Percentiles rank a stretch among this genome's conserved stretches.
These are phyloP conservation scores for Acer saccharum DNA, from an alignment of 345 rosid species.

Conservation along the genomic window DNA sequence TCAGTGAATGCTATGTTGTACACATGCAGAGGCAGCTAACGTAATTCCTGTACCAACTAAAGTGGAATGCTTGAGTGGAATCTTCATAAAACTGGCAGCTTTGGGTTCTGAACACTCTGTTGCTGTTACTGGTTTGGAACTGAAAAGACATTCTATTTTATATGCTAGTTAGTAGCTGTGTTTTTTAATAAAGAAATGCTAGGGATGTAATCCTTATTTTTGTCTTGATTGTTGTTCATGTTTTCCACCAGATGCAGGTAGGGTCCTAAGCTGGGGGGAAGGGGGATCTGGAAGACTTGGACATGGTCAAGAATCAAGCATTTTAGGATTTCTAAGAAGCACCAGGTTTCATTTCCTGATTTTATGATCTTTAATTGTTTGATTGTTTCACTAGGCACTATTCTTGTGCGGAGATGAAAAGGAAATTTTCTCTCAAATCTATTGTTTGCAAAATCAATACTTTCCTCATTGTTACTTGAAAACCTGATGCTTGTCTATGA, in stretches of 20 bases:
- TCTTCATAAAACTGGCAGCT: conserved; percentile 62
- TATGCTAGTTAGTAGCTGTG: conserved; percentile 7
- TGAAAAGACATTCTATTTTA: conserved; percentile 16
- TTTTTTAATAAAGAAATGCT: not conserved
- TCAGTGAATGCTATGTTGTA: conserved; percentile 6
- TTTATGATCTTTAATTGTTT: conserved; percentile 8
- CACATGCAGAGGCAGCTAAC: conserved; percentile 59
- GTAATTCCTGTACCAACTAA: conserved; percentile 63
- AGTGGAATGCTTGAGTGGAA: conserved; percentile 73
- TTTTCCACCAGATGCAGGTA: conserved; percentile 62
- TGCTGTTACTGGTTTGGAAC: conserved; percentile 79
- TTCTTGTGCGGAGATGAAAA: not conserved
- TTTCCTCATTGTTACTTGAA: not conserved
- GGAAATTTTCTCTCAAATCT: not conserved
- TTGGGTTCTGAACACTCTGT: conserved; percentile 90
- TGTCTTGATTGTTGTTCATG: conserved; percentile 14
- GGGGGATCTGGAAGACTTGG: conserved; percentile 92
- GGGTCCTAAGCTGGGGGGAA: conserved; percentile 90
- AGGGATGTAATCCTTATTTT: conserved; percentile 11
- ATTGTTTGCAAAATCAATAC: conserved; percentile 8
- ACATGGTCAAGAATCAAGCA: conserved; percentile 74
- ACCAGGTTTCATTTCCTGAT: conserved; percentile 49
- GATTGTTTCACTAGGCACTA: not conserved
- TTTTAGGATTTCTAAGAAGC: conserved; percentile 66
- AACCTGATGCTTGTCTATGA: not conserved